Base-by-base conservation (phyloP, 2,329 filamentous ascomycete genomes). In the Ophiocordyceps australis region DNA sequence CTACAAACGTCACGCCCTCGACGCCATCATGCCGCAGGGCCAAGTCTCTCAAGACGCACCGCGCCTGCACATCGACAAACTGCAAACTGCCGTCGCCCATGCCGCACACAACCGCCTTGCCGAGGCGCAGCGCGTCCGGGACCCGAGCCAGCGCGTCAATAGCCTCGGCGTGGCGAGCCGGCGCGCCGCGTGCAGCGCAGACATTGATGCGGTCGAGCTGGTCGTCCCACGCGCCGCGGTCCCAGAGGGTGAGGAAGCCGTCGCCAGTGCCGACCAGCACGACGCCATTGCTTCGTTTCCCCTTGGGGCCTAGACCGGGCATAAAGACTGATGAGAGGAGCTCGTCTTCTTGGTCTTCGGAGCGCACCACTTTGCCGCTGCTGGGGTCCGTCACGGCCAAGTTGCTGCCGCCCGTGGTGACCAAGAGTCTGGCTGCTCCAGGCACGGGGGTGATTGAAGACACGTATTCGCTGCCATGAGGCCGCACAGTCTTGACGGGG, bases 291-390 rank as follows among this genome's bases (percentile, higher is more conserved):
- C 70, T 74, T 20, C 63, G 54, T 32, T 65, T 61, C 34, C 57
- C 57, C 45, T 70, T 73, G 17, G 74, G 72, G 0, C 78, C 71
- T 32, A 93, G 52, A 0, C 83, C 83, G 0, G 74, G 66, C 12
- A 95, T 71, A 42, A 82, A 80, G 24, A 71, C 59, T 2, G 78
- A 77, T 40, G 76, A 79, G n/a, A 94, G 62, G 30, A 95, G 55
- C 50, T 95, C 82, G 36, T 94, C 85, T 40, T 91, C 89, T 45
- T 95, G 89, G 41, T 95, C 83, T 43, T 94, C 89, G 37, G 82
- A 93, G 31, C 76, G 76, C 4, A 85, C 76, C 22, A 95, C 56
- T 5, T 94, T 80, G 10, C 86, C 86, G 24, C 80, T 65, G 14
- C 86, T 71, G 23, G 94, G 58, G 46, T 98, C 89, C 0, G 83